phyloP scores from a whole-genome alignment of 2,329 filamentous ascomycete genomes.

The Domatiomyces globalis region DNA sequence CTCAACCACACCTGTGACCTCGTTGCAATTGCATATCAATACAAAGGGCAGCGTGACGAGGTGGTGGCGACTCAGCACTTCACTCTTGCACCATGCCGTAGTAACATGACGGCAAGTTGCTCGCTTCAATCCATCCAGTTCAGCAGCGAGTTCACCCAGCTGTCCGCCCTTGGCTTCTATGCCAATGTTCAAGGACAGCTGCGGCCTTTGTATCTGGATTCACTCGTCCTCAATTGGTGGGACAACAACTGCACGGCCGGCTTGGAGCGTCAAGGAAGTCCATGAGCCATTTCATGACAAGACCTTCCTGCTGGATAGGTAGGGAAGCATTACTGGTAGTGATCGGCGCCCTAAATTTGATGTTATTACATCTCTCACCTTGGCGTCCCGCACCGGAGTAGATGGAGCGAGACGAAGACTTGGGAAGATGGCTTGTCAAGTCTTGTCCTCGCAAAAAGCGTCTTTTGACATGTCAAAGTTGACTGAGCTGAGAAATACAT shows the following conservation, averaged over 20 bases:
- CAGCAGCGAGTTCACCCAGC: constrained; percentile 25
- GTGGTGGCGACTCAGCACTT: constrained; percentile 26
- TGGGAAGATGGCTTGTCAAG: not conserved
- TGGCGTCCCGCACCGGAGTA: too few relatives aligned
- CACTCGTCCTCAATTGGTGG: constrained; percentile 35
- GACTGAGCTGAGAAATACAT: not conserved
- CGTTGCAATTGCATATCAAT: constrained; percentile 34
- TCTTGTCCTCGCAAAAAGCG: not conserved
- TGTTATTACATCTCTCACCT: not conserved
- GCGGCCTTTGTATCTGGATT: constrained; percentile 35
- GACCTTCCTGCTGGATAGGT: not conserved
- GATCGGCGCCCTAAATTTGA: not conserved
- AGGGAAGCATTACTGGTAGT: not conserved
- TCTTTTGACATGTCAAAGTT: not conserved
- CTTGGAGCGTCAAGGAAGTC: constrained; percentile 24
- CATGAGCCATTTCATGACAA: constrained; percentile 20
- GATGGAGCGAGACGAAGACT: not conserved
- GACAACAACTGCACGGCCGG: constrained; percentile 38
- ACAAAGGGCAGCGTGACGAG: constrained; percentile 23
- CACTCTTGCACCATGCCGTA: constrained; percentile 30
- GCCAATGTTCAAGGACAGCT: constrained; percentile 29
- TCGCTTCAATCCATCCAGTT: constrained; percentile 31
- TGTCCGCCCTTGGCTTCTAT: constrained; percentile 37
- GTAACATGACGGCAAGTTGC: constrained; percentile 25
- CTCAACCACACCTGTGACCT: constrained; percentile 26